Percentiles rank a stretch among this genome's conserved stretches.
Conservation (phyloP, 108 stramenopile species). For the Nannochloropsis salina region DNA sequence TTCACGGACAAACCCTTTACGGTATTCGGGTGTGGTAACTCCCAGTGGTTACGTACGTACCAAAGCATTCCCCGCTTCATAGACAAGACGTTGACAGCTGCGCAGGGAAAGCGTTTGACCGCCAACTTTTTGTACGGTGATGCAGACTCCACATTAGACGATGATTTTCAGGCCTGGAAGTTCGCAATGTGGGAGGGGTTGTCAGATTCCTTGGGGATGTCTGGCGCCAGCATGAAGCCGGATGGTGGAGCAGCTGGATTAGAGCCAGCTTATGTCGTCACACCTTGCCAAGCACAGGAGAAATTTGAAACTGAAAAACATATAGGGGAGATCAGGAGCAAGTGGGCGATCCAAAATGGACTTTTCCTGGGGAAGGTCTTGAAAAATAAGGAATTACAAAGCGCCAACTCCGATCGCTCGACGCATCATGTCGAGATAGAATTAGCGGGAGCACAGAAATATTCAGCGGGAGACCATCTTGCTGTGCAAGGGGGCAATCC, state of each 20-base stretch:
- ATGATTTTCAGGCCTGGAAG: background rate
- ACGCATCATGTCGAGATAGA: slow-evolving; percentile 9
- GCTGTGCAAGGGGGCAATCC: slow-evolving; percentile 9
- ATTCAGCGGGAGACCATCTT: background rate
- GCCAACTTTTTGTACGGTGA: background rate
- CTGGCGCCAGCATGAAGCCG: background rate
- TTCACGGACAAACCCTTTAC: background rate
- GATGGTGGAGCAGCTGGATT: background rate
- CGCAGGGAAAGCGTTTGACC: background rate
- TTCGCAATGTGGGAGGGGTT: slow-evolving; percentile 7
- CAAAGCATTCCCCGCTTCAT: background rate
- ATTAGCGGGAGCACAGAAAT: background rate
- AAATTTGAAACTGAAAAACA: background rate
- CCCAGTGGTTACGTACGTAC: background rate
- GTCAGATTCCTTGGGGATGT: background rate
- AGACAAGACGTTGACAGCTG: background rate
- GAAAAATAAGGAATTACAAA: background rate
- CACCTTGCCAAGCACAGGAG: background rate
- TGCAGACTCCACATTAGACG: slow-evolving; percentile 16
- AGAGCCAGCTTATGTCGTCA: slow-evolving; percentile 19
- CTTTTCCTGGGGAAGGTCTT: background rate
- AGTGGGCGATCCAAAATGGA: background rate
- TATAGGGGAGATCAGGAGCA: background rate
- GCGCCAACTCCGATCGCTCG: background rate
- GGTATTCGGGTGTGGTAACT: background rate